phyloP scores from a whole-genome alignment of 2,329 filamentous ascomycete species.

The Fusarium nygamai region DNA sequence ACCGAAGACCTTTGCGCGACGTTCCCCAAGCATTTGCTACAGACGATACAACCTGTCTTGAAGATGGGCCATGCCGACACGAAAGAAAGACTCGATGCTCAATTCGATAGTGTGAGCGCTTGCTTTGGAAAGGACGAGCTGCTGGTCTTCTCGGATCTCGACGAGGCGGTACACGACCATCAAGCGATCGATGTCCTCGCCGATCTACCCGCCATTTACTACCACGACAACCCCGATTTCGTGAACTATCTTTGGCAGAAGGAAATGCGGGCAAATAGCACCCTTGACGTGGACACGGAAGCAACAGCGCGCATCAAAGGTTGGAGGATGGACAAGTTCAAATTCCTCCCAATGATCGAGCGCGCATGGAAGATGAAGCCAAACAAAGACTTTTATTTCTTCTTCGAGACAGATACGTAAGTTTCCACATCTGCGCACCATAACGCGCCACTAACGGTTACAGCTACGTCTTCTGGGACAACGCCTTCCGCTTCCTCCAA shows the following conservation, averaged over 20 bases:
- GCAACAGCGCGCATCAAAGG: constrained; percentile 50
- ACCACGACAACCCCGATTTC: constrained; percentile 50
- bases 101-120: constrained; percentile 62
- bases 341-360: constrained; percentile 66
- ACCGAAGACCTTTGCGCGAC: constrained; percentile 45
- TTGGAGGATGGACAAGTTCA: constrained; percentile 66
- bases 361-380: constrained; percentile 58
- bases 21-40: constrained; percentile 47
- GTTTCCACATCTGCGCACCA: constrained; percentile 14
- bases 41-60: constrained; percentile 47
- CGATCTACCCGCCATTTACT: constrained; percentile 55
- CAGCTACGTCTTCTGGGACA: constrained; percentile 50
- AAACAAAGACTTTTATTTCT: constrained; percentile 64
- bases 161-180: constrained; percentile 55
- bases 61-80: constrained; percentile 48
- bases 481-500: constrained; percentile 59
- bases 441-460: background rate
- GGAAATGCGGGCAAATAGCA: constrained; percentile 47
- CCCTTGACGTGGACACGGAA: constrained; percentile 45
- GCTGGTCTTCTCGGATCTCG: constrained; percentile 62
- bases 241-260: constrained; percentile 54
- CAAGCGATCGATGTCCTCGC: constrained; percentile 57
- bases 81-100: constrained; percentile 49
- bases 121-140: constrained; percentile 56
- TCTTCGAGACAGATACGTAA: constrained; percentile 66